These are phyloP conservation scores for Metschnikowia koreensis DNA, from an alignment of 805 yeast genomes.

Conservation along the genomic window DNA sequence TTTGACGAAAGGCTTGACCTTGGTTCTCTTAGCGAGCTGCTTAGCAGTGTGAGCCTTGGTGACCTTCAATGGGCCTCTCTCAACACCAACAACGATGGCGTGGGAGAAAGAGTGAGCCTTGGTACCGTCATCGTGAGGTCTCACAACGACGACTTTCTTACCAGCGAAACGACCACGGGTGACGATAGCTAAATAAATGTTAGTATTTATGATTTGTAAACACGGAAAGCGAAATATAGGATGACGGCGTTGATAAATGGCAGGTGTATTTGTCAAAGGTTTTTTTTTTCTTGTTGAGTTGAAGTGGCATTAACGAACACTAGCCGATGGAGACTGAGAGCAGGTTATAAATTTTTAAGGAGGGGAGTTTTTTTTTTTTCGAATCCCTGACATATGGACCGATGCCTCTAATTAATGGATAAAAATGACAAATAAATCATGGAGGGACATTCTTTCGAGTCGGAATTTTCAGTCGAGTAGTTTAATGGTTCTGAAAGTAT, in stretches of 20 bases:
- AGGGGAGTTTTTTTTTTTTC: no score
- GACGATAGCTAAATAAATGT: slow-evolving; percentile 72
- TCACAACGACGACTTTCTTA: slow-evolving; percentile 98
- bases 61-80: slow-evolving; percentile 96
- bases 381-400: not conserved
- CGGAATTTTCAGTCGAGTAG: not conserved
- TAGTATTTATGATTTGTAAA: slow-evolving; percentile 10
- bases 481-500: not conserved
- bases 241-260: not conserved
- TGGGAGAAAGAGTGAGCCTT: slow-evolving; percentile 98
- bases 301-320: not conserved
- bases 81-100: slow-evolving; percentile 99
- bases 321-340: no score
- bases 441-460: not conserved
- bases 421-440: not conserved
- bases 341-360: no score
- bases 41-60: slow-evolving; percentile 93
- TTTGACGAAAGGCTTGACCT: slow-evolving; percentile 98
- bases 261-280: not conserved
- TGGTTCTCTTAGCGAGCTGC: slow-evolving; percentile 95
- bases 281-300: not conserved
- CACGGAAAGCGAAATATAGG: not conserved
- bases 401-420: not conserved
- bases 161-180: slow-evolving; percentile 99
- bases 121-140: slow-evolving; percentile 98